phyloP scores from a whole-genome alignment of 768 basidiomycete species.

The Lepiota venenata region DNA sequence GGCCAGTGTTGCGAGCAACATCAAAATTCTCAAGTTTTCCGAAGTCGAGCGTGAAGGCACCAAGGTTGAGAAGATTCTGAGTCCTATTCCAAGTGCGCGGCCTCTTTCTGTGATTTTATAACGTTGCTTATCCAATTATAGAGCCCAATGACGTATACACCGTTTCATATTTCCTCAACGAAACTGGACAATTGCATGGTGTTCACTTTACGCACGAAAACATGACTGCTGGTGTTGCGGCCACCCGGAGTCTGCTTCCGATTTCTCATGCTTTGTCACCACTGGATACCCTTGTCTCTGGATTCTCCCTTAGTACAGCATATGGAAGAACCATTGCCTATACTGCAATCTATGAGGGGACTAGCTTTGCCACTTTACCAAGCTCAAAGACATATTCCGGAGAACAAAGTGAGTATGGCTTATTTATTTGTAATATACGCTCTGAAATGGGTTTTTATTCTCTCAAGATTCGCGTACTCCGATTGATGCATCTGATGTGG shows the following conservation, averaged over 20 bases:
- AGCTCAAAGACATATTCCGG: conserved; percentile 50
- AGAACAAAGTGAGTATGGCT: conserved; percentile 35
- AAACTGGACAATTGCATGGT: conserved; percentile 52
- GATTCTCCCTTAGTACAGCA: conserved; percentile 67
- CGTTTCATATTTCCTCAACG: conserved; percentile 57
- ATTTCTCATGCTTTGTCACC: conserved; percentile 62
- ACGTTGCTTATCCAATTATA: conserved; percentile 20
- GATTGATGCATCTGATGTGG: conserved; percentile 43
- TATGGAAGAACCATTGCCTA: conserved; percentile 81
- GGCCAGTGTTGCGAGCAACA: conserved; percentile 45
- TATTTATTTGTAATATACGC: background rate
- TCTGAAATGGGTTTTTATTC: background rate
- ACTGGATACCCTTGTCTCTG: conserved; percentile 76
- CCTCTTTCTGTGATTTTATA: background rate
- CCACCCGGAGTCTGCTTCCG: conserved; percentile 72
- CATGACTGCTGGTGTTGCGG: conserved; percentile 86
- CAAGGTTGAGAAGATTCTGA: conserved; percentile 41
- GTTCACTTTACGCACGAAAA: conserved; percentile 79
- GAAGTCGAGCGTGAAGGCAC: conserved; percentile 70
- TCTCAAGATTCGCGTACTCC: background rate
- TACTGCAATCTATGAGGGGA: conserved; percentile 71
- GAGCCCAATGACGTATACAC: conserved; percentile 65
- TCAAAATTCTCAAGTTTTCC: conserved; percentile 61
- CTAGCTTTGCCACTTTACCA: conserved; percentile 64
- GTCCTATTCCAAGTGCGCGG: conserved; percentile 49